Evolutionary conservation across 176 grass and related monocot genomes (phyloP).

Genomic region (Oryza australiensis): DNA sequence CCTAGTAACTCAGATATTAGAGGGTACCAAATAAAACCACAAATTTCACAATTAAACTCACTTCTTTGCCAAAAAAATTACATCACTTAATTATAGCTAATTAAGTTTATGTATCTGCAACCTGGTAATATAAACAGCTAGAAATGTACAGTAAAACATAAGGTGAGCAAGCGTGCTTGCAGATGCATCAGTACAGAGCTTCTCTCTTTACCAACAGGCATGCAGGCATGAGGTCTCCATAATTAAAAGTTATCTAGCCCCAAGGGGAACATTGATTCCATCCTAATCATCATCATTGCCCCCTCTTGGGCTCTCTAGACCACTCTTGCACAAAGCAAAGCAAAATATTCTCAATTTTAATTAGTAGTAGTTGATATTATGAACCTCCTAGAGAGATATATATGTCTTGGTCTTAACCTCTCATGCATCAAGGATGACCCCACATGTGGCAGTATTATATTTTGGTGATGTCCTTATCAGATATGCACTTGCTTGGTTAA

Average conservation of each 20-base stretch:
- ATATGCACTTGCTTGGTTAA: constrained; percentile 24
- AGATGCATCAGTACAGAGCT: background rate
- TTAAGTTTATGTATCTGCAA: background rate
- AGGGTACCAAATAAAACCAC: background rate
- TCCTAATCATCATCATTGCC: constrained; percentile 31
- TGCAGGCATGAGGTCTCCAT: constrained; percentile 20
- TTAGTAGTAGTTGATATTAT: background rate
- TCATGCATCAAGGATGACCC: background rate
- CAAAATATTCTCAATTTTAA: constrained; percentile 25
- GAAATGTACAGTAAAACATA: background rate
- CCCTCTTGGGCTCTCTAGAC: constrained; percentile 2
- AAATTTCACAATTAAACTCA: background rate
- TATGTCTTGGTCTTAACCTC: constrained; percentile 26
- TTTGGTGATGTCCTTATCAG: constrained; percentile 21
- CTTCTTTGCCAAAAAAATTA: background rate
- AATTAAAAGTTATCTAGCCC: constrained; percentile 22
- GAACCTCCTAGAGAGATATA: constrained; percentile 1
- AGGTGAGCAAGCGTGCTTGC: background rate
- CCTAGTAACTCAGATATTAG: background rate
- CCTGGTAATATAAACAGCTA: background rate
- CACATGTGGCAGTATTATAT: constrained; percentile 11
- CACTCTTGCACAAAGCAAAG: background rate
- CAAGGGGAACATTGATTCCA: constrained; percentile 14
- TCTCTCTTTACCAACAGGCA: constrained; percentile 27
- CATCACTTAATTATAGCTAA: background rate